A percentile compares a stretch with the other conserved stretches of the same genome.
These are phyloP conservation scores for Candida smagusa DNA, from an alignment of 1,139 yeast genomes.

Conservation along the genomic window DNA sequence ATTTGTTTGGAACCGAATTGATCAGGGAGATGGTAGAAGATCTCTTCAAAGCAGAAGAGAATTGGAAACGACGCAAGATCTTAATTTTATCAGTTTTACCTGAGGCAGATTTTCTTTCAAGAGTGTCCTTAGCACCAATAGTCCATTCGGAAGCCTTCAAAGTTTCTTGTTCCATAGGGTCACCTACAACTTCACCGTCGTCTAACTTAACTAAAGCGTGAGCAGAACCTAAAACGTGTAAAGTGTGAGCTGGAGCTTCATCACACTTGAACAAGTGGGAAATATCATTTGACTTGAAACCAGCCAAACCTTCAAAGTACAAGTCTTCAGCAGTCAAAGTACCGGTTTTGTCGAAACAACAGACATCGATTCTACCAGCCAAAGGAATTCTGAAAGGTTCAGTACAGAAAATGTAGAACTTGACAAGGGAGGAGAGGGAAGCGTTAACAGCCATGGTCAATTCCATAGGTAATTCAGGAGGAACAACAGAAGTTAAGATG, in stretches of 20 bases:
- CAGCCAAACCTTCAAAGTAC: slow-evolving; percentile 95
- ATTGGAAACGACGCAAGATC: slow-evolving; percentile 92
- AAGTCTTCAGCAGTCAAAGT: slow-evolving; percentile 96
- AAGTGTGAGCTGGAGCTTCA: slow-evolving; percentile 62
- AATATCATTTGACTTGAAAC: slow-evolving; percentile 55
- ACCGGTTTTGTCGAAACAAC: slow-evolving; percentile 98
- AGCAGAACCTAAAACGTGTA: slow-evolving; percentile 84
- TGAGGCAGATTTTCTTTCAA: slow-evolving; percentile 39
- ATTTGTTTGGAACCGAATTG: slow-evolving; percentile 46
- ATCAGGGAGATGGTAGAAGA: slow-evolving; percentile 83
- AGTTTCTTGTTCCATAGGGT: slow-evolving; percentile 98
- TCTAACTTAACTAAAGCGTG: slow-evolving; percentile 93
- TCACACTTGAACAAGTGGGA: slow-evolving; percentile 52
- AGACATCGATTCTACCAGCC: slow-evolving; percentile 97
- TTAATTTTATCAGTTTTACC: slow-evolving; percentile 52
- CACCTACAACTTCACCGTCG: slow-evolving; percentile 97
- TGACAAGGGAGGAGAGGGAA: slow-evolving; percentile 82
- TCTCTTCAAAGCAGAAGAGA: slow-evolving; percentile 92
- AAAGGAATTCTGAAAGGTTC: slow-evolving; percentile 98
- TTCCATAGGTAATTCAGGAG: slow-evolving; percentile 99
- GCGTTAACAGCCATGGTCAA: slow-evolving; percentile 96
- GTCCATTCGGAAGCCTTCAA: slow-evolving; percentile 84
- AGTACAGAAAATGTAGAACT: slow-evolving; percentile 90
- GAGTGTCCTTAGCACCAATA: slow-evolving; percentile 70
- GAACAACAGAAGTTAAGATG: slow-evolving; percentile 95